These are phyloP conservation scores for Triangularia setosa DNA, from an alignment of 2,329 filamentous ascomycete species.

Conservation along the genomic window DNA sequence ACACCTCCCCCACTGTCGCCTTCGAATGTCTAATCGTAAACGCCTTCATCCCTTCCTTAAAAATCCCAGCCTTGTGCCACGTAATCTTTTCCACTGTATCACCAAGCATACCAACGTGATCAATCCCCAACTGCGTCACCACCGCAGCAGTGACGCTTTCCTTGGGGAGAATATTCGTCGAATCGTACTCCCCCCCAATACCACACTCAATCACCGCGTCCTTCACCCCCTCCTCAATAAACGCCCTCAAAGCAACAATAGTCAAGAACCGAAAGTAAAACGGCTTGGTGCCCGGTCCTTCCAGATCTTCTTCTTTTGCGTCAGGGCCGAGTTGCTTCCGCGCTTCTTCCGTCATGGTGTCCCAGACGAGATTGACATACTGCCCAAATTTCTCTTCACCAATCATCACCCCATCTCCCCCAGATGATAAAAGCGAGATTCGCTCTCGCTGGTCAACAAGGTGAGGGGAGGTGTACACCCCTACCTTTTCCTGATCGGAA, in stretches of 20 bases:
- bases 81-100: slow-evolving; percentile 62
- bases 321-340: slow-evolving; percentile 26
- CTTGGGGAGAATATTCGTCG: slow-evolving; percentile 75
- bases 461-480: slow-evolving; percentile 83
- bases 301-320: slow-evolving; percentile 44
- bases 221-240: slow-evolving; percentile 69
- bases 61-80: slow-evolving; percentile 70
- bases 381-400: slow-evolving; percentile 64
- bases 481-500: slow-evolving; percentile 41
- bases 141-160: slow-evolving; percentile 53
- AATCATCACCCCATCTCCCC: slow-evolving; percentile 62
- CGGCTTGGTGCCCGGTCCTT: slow-evolving; percentile 65
- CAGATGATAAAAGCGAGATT: slow-evolving; percentile 58
- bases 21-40: slow-evolving; percentile 21
- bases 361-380: slow-evolving; percentile 85
- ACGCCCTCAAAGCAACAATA: slow-evolving; percentile 80
- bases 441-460: slow-evolving; percentile 79
- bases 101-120: slow-evolving; percentile 62
- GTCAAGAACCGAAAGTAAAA: slow-evolving; percentile 93
- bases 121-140: slow-evolving; percentile 64
- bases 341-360: slow-evolving; percentile 46
- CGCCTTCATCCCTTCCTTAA: slow-evolving; percentile 50
- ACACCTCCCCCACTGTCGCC: slow-evolving; percentile 26
- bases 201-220: slow-evolving; percentile 87
- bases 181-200: slow-evolving; percentile 89